A percentile compares a stretch with the other conserved stretches of the same genome.
These are phyloP conservation scores for Mycosphaerelloides madeirae DNA, from an alignment of 2,329 filamentous ascomycete species.

Conservation along the genomic window DNA sequence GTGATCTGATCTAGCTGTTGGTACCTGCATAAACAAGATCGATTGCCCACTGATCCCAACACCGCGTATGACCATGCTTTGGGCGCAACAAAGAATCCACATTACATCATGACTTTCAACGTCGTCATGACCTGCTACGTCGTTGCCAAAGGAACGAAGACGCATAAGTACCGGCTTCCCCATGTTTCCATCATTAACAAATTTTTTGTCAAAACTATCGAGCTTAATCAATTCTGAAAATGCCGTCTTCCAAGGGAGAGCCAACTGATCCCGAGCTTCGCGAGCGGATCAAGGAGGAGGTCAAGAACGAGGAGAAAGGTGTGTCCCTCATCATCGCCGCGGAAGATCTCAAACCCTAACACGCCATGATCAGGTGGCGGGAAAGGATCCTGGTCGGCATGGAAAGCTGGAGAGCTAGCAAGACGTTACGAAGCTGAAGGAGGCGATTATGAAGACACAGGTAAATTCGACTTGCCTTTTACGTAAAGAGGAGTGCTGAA, in stretches of 20 bases:
- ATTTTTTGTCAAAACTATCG: background rate
- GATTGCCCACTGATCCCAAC: background rate
- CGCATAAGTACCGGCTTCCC: too few relatives aligned
- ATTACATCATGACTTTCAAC: constrained; percentile 4
- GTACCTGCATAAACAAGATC: constrained; percentile 2
- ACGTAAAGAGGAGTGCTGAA: too few relatives aligned
- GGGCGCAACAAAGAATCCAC: background rate
- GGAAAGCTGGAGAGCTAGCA: constrained; percentile 30
- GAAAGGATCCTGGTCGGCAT: constrained; percentile 26
- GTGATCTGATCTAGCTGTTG: background rate
- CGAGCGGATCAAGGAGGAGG: constrained; percentile 32
- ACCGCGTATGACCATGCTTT: background rate
- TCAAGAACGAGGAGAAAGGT: constrained; percentile 32
- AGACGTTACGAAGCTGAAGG: constrained; percentile 29
- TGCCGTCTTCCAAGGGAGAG: constrained; percentile 31
- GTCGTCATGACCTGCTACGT: too few relatives aligned
- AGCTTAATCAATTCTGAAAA: too few relatives aligned
- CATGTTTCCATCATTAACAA: too few relatives aligned
- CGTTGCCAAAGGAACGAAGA: too few relatives aligned
- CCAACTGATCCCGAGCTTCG: constrained; percentile 31
- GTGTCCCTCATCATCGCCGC: background rate
- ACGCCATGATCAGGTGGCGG: constrained; percentile 26
- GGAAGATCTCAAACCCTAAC: background rate
- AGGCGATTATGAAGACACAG: constrained; percentile 30
- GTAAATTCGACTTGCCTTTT: background rate